A percentile compares a stretch with the other conserved stretches of the same genome.
phyloP scores from a whole-genome alignment of 768 basidiomycete genomes.

The Tricholoma bakamatsutake region DNA sequence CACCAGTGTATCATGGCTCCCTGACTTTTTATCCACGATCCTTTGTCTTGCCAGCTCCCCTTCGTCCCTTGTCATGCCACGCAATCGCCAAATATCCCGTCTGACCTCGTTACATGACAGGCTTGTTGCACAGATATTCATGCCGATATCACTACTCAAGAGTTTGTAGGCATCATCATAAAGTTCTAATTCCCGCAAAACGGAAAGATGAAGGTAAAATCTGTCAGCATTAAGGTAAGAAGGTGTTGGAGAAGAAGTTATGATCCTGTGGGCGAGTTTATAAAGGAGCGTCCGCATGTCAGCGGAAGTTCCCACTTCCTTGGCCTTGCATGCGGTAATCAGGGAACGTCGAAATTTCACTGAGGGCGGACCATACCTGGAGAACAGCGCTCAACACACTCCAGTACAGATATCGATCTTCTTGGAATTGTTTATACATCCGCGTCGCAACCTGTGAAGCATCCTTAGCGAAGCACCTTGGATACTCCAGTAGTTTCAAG shows the following conservation, averaged over 20 bases:
- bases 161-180: conserved; percentile 67
- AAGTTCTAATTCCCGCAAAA: conserved; percentile 63
- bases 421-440: conserved; percentile 81
- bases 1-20: neutral
- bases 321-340: conserved; percentile 44
- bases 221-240: conserved; percentile 67
- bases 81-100: conserved; percentile 59
- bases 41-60: conserved; percentile 51
- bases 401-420: conserved; percentile 81
- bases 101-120: conserved; percentile 72
- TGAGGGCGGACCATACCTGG: conserved; percentile 42
- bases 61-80: conserved; percentile 56
- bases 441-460: conserved; percentile 61
- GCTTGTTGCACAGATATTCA: conserved; percentile 61
- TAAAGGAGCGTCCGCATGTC: conserved; percentile 63
- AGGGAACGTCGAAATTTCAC: neutral
- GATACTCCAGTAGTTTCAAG: neutral
- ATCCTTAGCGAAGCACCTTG: neutral
- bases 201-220: conserved; percentile 67
- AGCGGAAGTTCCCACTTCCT: conserved; percentile 54
- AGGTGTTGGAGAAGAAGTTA: conserved; percentile 57
- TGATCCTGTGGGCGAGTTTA: conserved; percentile 71
- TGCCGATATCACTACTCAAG: conserved; percentile 64
- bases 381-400: conserved; percentile 73
- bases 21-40: conserved; percentile 57